Evolutionary conservation across 1,284 basidiomycete species (phyloP).

Genomic region (Papiliotrema terrestris): DNA sequence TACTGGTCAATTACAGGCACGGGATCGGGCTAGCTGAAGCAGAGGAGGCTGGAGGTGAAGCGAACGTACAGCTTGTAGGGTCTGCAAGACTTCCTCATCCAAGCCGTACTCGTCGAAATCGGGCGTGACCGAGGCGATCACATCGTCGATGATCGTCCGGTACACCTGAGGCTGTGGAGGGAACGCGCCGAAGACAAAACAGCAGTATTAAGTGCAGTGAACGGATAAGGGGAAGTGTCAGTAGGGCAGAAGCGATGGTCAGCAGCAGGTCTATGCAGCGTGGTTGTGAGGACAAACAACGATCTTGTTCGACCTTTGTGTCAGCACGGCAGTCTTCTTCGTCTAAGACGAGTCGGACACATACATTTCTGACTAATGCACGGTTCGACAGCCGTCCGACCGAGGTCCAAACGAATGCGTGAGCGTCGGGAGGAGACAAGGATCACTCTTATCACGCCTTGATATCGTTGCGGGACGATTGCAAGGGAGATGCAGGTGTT

Average conservation of each 20-base stretch:
- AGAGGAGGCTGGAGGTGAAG: neutral
- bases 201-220: conserved; percentile 56
- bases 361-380: conserved; percentile 3
- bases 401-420: too few relatives aligned
- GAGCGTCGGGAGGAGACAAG: too few relatives aligned
- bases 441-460: too few relatives aligned
- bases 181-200: neutral
- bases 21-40: neutral
- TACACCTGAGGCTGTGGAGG: conserved; percentile 74
- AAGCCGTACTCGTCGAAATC: conserved; percentile 98
- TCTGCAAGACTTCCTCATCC: conserved; percentile 81
- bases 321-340: conserved; percentile 1
- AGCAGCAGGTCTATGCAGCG: neutral
- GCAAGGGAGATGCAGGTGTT: too few relatives aligned
- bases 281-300: conserved; percentile 30
- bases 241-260: neutral
- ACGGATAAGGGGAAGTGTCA: conserved; percentile 56
- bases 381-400: too few relatives aligned
- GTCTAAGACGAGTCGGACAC: conserved; percentile 1
- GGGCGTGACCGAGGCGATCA: conserved; percentile 77
- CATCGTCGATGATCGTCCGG: conserved; percentile 93
- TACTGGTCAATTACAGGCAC: conserved; percentile 43
- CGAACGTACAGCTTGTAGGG: conserved; percentile 73
- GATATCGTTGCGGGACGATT: too few relatives aligned
- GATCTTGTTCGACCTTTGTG: conserved; percentile 50